These are phyloP conservation scores for Rostrohypoxylon terebratum DNA, from an alignment of 495 filamentous ascomycete species.

Conservation along the genomic window DNA sequence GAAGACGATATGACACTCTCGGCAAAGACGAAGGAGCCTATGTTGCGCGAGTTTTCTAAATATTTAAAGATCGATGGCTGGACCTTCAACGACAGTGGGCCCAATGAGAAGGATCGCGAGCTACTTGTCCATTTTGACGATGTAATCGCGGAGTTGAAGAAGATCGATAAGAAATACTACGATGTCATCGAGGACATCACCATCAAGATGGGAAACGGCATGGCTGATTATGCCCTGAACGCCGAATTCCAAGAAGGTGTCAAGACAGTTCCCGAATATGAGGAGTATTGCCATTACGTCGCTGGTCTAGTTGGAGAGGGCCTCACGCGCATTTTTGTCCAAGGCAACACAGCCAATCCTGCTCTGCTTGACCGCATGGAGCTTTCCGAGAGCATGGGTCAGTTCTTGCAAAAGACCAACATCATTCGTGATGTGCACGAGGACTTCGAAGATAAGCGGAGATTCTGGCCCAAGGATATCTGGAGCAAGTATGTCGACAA, in stretches of 20 bases:
- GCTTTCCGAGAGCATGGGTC: constrained; percentile 94
- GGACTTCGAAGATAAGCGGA: constrained; percentile 84
- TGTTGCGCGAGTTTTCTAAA: constrained; percentile 83
- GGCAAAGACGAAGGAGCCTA: constrained; percentile 81
- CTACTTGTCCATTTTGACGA: constrained; percentile 91
- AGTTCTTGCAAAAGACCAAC: constrained; percentile 97
- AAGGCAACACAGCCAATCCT: constrained; percentile 87
- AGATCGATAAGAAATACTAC: constrained; percentile 86
- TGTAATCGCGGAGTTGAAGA: constrained; percentile 87
- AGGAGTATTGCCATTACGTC: constrained; percentile 96
- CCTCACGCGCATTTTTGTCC: constrained; percentile 89
- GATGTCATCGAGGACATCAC: constrained; percentile 94
- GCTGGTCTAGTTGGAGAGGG: constrained; percentile 97
- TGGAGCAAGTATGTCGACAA: constrained; percentile 93
- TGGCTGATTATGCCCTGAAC: constrained; percentile 93
- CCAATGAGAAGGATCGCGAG: constrained; percentile 93
- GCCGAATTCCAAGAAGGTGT: constrained; percentile 85
- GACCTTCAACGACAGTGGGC: constrained; percentile 86
- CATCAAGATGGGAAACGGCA: constrained; percentile 95
- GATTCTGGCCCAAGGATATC: constrained; percentile 95
- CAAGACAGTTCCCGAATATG: constrained; percentile 86
- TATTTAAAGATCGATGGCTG: constrained; percentile 85
- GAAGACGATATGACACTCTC: constrained; percentile 98
- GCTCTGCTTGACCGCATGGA: constrained; percentile 79
- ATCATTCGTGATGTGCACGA: constrained; percentile 96